A percentile compares a stretch with the other conserved stretches of the same genome.
These are phyloP conservation scores for Cystoderma amianthinum DNA, from an alignment of 768 basidiomycete genomes.

Conservation along the genomic window DNA sequence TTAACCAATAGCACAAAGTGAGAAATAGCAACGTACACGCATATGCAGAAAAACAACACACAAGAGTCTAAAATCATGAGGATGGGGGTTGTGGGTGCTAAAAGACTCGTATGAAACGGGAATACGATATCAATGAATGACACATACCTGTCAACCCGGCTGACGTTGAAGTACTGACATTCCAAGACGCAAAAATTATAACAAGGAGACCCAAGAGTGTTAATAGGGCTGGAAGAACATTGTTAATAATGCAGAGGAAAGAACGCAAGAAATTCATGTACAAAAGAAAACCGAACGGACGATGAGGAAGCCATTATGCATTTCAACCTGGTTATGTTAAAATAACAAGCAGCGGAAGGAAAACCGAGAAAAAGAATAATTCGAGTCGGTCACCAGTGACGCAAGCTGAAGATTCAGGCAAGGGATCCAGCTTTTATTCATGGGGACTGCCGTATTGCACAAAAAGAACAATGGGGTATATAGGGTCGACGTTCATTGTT, in stretches of 20 bases:
- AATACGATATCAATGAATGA: not conserved
- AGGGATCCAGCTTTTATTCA: not conserved
- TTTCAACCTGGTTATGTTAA: conserved; percentile 4
- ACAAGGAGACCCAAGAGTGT: conserved; percentile 43
- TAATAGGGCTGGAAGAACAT: conserved; percentile 31
- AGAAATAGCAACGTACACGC: conserved; percentile 19
- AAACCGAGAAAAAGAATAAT: not conserved
- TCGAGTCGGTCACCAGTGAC: conserved; percentile 1
- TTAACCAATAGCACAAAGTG: not conserved
- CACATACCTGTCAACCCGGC: conserved; percentile 29
- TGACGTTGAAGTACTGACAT: conserved; percentile 30
- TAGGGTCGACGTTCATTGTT: not conserved
- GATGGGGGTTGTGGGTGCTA: conserved; percentile 41
- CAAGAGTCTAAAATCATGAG: conserved; percentile 43
- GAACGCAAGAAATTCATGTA: conserved; percentile 13
- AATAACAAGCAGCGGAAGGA: not conserved
- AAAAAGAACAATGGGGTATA: not conserved
- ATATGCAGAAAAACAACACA: conserved; percentile 24
- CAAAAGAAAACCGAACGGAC: conserved; percentile 53
- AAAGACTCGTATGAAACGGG: conserved; percentile 1
- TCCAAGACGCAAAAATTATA: conserved; percentile 55
- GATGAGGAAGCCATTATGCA: conserved; percentile 49
- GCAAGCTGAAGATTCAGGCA: not conserved
- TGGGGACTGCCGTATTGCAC: not conserved
- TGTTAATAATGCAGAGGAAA: conserved; percentile 1